Evolutionary conservation across 2,329 filamentous ascomycete species (phyloP).

Genomic region (Cladophialophora immunda): DNA sequence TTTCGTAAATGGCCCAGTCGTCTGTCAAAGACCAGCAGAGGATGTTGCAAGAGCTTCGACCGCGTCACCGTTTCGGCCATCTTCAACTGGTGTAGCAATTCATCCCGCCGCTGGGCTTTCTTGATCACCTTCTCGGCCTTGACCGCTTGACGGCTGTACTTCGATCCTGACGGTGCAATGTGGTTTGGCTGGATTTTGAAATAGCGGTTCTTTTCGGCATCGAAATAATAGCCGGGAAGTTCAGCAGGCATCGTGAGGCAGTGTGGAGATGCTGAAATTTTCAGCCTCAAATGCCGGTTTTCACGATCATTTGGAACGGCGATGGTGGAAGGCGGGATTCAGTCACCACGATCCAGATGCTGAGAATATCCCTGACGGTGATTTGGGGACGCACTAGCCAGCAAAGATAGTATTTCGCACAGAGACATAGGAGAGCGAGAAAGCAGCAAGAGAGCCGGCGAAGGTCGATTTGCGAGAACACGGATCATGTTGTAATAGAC

Average conservation of each 20-base stretch:
- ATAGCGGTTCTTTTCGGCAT: conserved; percentile 52
- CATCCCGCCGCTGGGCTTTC: conserved; percentile 41
- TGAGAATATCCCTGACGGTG: neutral
- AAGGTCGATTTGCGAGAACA: neutral
- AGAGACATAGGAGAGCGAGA: neutral
- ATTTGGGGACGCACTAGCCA: neutral
- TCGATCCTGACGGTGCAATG: conserved; percentile 54
- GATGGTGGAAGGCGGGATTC: neutral
- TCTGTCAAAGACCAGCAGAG: conserved; percentile 31
- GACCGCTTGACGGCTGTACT: conserved; percentile 67
- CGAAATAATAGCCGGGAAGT: conserved; percentile 33
- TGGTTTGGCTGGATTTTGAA: conserved; percentile 69
- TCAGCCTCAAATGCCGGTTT: neutral
- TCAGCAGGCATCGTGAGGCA: conserved; percentile 38
- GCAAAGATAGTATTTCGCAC: neutral
- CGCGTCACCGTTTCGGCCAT: conserved; percentile 23
- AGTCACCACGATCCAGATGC: neutral
- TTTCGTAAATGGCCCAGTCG: conserved; percentile 28
- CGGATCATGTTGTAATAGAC: neutral
- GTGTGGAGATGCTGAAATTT: neutral
- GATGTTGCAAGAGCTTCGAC: conserved; percentile 36
- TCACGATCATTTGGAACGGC: neutral
- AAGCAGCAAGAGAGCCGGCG: neutral
- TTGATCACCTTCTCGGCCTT: conserved; percentile 64
- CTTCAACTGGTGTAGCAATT: conserved; percentile 14